Conservation (phyloP, 306 rosid species). For the Carpinus fangiana region DNA sequence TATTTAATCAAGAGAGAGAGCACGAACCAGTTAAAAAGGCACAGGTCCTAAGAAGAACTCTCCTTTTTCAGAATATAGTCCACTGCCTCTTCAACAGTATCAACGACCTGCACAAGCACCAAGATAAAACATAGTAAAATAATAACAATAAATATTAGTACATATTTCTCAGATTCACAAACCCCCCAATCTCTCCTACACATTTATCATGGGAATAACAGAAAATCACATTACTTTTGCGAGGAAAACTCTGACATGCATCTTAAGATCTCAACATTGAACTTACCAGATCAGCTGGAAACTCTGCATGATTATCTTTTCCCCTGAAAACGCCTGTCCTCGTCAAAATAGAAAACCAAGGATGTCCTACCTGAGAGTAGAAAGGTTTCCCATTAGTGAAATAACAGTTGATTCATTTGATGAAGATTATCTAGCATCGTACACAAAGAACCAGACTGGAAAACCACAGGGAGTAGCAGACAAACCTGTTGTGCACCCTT, state of each 20-base stretch:
- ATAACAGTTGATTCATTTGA: slow-evolving; percentile 9
- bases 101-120: slow-evolving; percentile 62
- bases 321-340: slow-evolving; percentile 96
- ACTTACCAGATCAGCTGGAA: slow-evolving; percentile 54
- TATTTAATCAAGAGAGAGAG: not conserved
- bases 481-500: slow-evolving; percentile 76
- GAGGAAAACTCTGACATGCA: not conserved
- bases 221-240: not conserved
- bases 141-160: not conserved
- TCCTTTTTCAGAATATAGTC: slow-evolving; percentile 56
- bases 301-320: slow-evolving; percentile 61
- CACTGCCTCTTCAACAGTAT: slow-evolving; percentile 72
- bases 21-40: not conserved
- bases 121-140: not conserved
- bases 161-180: not conserved
- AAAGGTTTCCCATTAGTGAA: not conserved
- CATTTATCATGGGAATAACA: not conserved
- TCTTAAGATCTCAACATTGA: slow-evolving; percentile 12
- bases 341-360: slow-evolving; percentile 96
- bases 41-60: slow-evolving; percentile 20
- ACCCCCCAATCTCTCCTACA: not conserved
- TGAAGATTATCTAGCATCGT: slow-evolving; percentile 9
- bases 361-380: slow-evolving; percentile 72
- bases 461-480: slow-evolving; percentile 1
- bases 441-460: not conserved